Evolutionary conservation across 2,329 filamentous ascomycete species (phyloP), one percentile per base, ranked within the genome.

Genomic region (Arthrobotrys sinensis): DNA sequence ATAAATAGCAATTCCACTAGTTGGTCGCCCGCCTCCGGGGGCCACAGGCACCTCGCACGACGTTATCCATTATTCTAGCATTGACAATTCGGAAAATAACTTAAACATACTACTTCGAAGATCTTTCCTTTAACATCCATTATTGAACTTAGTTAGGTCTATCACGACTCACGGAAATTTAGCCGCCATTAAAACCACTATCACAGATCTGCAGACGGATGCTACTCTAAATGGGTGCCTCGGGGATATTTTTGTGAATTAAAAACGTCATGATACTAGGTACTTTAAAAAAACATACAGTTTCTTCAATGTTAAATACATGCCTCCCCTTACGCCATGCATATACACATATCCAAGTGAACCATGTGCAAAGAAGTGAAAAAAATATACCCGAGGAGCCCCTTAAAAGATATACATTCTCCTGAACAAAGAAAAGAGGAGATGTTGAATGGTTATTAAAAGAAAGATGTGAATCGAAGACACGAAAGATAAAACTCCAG

Each of bases 381-480:
- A 52, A 6, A 48, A 16, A 53, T 32, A 32, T 53, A 36, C 32
- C 52, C 3, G 16, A 38, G 8, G 2, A 57, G n/a, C 32, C 14
- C 4, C 6, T 1, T 57, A 19, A 12, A 57, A 38, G n/a, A 38
- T 55, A 34, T 36, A 4, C 1, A 10, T 55, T 55, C 21, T 24
- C 52, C 5, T 45, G 12, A 45, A 16, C 4, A n/a, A 11, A 55
- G 2, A 10, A 36, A 38, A 55, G 19, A 21, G 10, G 21, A 60
- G 11, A 60, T 10, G 3, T 24, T 24, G 32, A 55, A 53, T 40
- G 19, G 10, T 14, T n/a, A 55, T 64, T 50, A 34, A 65, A 65
- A 32, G 57, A 65, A 60, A 55, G 48, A 57, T 48, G 21, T 34
- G 68, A 65, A 72, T 8, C 5, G 34, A 45, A 65, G n/a, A 38